These are phyloP conservation scores for Hura crepitans DNA, from an alignment of 441 rosid species.

Conservation along the genomic window DNA sequence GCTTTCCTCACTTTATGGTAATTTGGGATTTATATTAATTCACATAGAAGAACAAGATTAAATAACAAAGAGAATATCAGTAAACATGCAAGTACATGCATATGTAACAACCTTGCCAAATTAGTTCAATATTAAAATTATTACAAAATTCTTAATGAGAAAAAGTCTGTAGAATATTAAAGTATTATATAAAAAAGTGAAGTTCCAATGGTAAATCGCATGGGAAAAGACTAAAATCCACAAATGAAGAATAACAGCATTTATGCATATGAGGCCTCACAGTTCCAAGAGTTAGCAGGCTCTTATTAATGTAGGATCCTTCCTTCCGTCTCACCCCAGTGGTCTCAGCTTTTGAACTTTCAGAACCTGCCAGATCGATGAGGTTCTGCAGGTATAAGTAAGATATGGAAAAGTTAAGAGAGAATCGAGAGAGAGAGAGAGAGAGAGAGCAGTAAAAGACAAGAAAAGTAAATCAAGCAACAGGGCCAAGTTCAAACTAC, in stretches of 20 bases:
- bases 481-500: conserved; percentile 7
- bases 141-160: conserved; percentile 8
- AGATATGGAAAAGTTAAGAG: conserved; percentile 38
- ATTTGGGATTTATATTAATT: neutral
- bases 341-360: conserved; percentile 97
- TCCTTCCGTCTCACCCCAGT: conserved; percentile 91
- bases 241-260: neutral
- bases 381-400: conserved; percentile 85
- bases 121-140: neutral
- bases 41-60: neutral
- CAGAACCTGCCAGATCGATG: conserved; percentile 99
- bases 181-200: neutral
- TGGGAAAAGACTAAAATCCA: conserved; percentile 11
- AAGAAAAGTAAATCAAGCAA: neutral
- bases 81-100: neutral
- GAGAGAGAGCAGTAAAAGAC: neutral
- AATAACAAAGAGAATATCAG: neutral
- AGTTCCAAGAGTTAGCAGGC: conserved; percentile 97
- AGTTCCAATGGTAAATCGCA: conserved; percentile 10
- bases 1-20: neutral
- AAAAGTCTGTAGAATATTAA: neutral
- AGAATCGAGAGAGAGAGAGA: neutral
- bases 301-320: conserved; percentile 97
- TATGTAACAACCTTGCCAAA: neutral
- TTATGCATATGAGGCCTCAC: conserved; percentile 45